Evolutionary conservation across 2,329 filamentous ascomycete genomes (phyloP).

Genomic region (Metarhizium sp.): DNA sequence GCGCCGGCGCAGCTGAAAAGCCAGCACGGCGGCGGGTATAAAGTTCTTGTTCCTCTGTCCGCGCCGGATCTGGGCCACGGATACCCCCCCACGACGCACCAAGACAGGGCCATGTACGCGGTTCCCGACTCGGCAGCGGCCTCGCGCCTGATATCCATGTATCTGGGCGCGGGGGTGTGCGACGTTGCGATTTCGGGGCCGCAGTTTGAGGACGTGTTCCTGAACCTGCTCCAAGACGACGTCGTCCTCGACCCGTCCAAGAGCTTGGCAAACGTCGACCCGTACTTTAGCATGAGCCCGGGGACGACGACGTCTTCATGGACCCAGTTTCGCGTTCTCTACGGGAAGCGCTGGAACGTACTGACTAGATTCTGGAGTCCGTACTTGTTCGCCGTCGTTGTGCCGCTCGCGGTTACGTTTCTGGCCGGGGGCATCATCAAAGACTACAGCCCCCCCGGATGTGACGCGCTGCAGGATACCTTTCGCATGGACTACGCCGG

Average conservation of each 20-base stretch:
- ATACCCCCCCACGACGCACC: conserved; percentile 37
- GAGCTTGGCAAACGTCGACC: not conserved
- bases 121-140: conserved; percentile 28
- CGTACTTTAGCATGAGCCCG: conserved; percentile 4
- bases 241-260: not conserved
- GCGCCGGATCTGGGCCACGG: conserved; percentile 19
- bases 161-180: conserved; percentile 38
- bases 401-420: conserved; percentile 66
- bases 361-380: conserved; percentile 67
- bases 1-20: conserved; percentile 57
- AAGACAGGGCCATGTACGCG: conserved; percentile 46
- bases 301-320: conserved; percentile 10
- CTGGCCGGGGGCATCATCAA: conserved; percentile 63
- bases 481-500: not conserved
- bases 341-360: conserved; percentile 64
- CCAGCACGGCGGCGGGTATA: conserved; percentile 53
- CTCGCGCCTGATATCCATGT: conserved; percentile 24
- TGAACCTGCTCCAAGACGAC: conserved; percentile 8
- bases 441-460: conserved; percentile 37
- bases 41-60: conserved; percentile 34
- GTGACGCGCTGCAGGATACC: conserved; percentile 22
- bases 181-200: conserved; percentile 21
- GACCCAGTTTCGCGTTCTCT: conserved; percentile 58
- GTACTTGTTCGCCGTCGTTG: conserved; percentile 59
- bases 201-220: conserved; percentile 24